These are phyloP conservation scores for Neurospora crassa DNA, from an alignment of 2,329 filamentous ascomycete genomes.

Conservation along the genomic window DNA sequence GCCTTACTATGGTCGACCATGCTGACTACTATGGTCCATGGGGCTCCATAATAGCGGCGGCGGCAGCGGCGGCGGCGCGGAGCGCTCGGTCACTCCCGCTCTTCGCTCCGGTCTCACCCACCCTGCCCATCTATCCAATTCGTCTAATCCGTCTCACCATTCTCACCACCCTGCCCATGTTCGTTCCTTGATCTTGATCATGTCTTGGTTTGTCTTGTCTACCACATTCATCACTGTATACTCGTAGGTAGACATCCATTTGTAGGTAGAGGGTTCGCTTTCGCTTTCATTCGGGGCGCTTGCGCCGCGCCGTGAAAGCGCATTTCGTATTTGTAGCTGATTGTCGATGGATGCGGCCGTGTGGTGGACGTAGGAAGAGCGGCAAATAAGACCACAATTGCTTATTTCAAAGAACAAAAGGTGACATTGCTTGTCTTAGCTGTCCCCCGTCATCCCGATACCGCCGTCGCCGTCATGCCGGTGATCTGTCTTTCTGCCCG, in stretches of 20 bases:
- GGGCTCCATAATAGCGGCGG: background rate
- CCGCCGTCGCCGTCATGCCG: background rate
- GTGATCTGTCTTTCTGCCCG: background rate
- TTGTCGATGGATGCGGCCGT: background rate
- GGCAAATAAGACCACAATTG: background rate
- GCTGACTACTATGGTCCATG: background rate
- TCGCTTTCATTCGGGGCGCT: background rate
- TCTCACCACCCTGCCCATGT: background rate
- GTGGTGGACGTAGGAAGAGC: background rate
- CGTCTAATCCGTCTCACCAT: background rate
- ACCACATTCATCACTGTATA: background rate
- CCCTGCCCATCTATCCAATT: background rate
- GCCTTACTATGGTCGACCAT: background rate
- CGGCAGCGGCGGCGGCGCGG: background rate
- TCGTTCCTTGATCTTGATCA: background rate
- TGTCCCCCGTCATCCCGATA: background rate
- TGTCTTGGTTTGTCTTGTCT: background rate
- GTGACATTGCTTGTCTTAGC: background rate
- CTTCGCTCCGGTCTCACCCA: background rate
- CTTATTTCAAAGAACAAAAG: background rate
- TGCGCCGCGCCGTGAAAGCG: background rate
- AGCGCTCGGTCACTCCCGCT: background rate
- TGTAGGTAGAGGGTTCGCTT: background rate
- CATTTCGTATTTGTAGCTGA: background rate
- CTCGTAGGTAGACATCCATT: background rate